Evolutionary conservation across 2,329 filamentous ascomycete genomes (phyloP).

Genomic region (Fusarium beomiforme): DNA sequence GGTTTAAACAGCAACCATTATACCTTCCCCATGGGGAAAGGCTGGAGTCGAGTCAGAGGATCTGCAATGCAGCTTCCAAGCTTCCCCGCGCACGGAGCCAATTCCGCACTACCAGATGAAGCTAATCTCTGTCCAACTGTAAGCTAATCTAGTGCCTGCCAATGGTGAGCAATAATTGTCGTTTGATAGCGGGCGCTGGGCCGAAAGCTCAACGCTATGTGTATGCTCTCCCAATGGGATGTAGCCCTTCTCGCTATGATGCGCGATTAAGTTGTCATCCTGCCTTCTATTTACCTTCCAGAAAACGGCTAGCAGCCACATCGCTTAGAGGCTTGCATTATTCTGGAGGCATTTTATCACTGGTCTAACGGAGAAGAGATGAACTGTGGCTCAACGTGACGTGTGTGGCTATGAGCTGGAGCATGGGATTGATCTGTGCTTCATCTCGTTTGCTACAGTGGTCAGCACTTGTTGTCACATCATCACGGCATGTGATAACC

Average conservation of each 20-base stretch:
- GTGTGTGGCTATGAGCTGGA: neutral
- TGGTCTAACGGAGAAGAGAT: too few species aligned
- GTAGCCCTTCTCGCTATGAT: neutral
- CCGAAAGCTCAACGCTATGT: too few species aligned
- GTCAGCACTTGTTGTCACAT: neutral
- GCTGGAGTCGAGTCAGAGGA: neutral
- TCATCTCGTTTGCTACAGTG: too few species aligned
- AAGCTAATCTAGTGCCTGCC: too few species aligned
- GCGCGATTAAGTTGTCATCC: neutral
- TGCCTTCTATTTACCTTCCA: neutral
- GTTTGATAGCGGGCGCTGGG: too few species aligned
- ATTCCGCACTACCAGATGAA: too few species aligned
- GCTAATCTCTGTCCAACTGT: neutral
- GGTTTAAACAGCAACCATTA: neutral
- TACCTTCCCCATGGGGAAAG: neutral
- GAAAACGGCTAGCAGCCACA: neutral
- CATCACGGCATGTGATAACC: neutral
- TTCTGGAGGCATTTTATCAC: too few species aligned
- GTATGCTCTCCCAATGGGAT: too few species aligned
- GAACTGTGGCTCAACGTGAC: neutral
- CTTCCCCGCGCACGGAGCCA: neutral
- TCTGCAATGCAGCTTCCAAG: neutral
- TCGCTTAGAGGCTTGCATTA: neutral
- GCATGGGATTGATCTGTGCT: neutral
- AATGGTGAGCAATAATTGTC: too few species aligned